Conservation (phyloP, 2,329 filamentous ascomycete species). For the Onygenales sp. region DNA sequence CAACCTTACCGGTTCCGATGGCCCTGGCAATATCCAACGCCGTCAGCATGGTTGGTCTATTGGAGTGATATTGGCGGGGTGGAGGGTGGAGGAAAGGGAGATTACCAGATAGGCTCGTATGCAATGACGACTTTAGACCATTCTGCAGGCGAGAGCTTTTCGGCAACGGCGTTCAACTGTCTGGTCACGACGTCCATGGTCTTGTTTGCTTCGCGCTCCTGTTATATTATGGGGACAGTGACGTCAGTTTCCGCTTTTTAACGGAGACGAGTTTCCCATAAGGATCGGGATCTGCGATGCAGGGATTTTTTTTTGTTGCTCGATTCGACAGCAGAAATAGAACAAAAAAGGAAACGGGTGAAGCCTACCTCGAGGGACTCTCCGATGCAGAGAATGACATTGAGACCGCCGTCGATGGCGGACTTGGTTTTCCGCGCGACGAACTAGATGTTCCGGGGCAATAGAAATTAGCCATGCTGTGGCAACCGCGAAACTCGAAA, state of each 20-base stretch:
- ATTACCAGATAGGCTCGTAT: constrained; percentile 96
- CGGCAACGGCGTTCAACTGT: constrained; percentile 75
- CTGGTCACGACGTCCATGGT: constrained; percentile 64
- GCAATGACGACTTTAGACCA: constrained; percentile 94
- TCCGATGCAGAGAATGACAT: constrained; percentile 94
- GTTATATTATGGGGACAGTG: constrained; percentile 7
- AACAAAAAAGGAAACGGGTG: constrained; percentile 10
- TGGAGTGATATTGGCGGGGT: neutral
- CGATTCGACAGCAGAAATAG: neutral
- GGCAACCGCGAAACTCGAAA: neutral
- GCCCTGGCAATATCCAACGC: constrained; percentile 35
- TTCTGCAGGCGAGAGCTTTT: constrained; percentile 57
- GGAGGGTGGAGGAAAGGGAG: neutral
- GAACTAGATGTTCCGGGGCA: constrained; percentile 37
- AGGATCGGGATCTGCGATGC: neutral
- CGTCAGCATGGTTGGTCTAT: constrained; percentile 1
- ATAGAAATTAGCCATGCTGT: constrained; percentile 1
- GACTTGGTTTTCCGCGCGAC: constrained; percentile 92
- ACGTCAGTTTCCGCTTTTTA: neutral
- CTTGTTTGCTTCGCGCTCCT: constrained; percentile 73
- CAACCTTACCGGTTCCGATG: constrained; percentile 86
- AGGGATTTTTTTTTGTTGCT: neutral
- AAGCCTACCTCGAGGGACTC: constrained; percentile 66
- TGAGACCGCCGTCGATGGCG: constrained; percentile 74
- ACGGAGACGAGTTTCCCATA: neutral